These are phyloP conservation scores for Rauvolfia tetraphylla DNA, from an alignment of 257 asterid species.

Conservation along the genomic window DNA sequence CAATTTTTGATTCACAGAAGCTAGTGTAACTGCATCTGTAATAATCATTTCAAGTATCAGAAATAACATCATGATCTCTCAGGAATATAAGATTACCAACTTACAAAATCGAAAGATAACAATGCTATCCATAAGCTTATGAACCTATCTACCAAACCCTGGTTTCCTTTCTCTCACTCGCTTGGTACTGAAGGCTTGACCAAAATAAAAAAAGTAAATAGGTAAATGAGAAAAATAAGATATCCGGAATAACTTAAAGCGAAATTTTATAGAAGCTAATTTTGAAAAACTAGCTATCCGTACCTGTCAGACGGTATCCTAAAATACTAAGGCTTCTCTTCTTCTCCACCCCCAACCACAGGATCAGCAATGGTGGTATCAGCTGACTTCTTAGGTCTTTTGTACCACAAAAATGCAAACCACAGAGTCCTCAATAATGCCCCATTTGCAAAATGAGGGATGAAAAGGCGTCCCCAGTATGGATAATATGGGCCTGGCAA, in stretches of 20 bases:
- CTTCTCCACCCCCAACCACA: slow-evolving; percentile 20
- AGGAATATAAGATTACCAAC: neutral
- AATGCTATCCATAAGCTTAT: neutral
- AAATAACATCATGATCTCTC: neutral
- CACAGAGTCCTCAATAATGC: slow-evolving; percentile 70
- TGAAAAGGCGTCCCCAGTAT: slow-evolving; percentile 84
- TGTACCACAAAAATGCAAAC: slow-evolving; percentile 68
- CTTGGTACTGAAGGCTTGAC: neutral
- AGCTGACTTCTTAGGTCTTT: slow-evolving; percentile 40
- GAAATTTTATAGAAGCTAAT: neutral
- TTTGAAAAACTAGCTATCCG: neutral
- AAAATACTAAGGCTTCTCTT: slow-evolving; percentile 20
- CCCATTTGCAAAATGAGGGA: slow-evolving; percentile 90
- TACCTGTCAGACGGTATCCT: slow-evolving; percentile 31
- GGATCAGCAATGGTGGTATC: slow-evolving; percentile 27
- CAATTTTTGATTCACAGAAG: neutral
- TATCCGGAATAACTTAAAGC: neutral
- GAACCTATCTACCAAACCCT: neutral
- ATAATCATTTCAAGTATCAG: neutral
- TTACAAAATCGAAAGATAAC: neutral
- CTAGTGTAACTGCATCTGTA: neutral
- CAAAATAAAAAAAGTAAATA: neutral
- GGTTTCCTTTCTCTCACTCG: neutral
- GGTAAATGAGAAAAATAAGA: neutral
- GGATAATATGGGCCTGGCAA: slow-evolving; percentile 91